Percentiles rank a stretch among this genome's conserved stretches.
Conservation (phyloP, 208 protist genomes). For the Strigomonas culicis region DNA sequence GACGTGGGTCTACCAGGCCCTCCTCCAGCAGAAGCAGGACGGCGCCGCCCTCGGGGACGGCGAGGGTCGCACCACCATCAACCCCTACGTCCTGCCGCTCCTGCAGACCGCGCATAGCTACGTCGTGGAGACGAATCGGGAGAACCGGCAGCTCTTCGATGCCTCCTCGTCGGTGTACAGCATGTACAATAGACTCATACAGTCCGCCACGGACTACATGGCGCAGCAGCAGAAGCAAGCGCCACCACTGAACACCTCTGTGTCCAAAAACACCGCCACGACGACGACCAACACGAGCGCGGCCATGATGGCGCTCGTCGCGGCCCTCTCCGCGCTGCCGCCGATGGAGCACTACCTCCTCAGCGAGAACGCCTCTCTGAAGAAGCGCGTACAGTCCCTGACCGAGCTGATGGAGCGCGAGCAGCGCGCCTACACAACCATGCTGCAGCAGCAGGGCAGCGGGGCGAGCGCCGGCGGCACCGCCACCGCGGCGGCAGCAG, state of each 20-base stretch:
- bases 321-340: neutral
- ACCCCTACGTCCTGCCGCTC: neutral
- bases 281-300: no score
- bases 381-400: conserved; percentile 1
- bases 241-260: neutral
- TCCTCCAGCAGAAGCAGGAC: neutral
- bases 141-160: no score
- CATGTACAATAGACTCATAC: no score
- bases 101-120: conserved; percentile 1
- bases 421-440: neutral
- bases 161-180: no score
- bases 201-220: no score
- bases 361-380: neutral
- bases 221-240: neutral
- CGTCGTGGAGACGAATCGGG: conserved; percentile 1
- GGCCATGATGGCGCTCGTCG: neutral
- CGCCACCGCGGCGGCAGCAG: no score
- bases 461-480: no score
- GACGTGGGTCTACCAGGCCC: neutral
- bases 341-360: neutral
- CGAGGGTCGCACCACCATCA: neutral
- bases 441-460: neutral
- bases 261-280: neutral
- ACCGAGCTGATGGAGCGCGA: conserved; percentile 3
- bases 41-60: neutral